A percentile compares a stretch with the other conserved stretches of the same genome.
These are phyloP conservation scores for Cladophialophora chaetospira DNA, from an alignment of 2,329 filamentous ascomycete species.

Conservation along the genomic window DNA sequence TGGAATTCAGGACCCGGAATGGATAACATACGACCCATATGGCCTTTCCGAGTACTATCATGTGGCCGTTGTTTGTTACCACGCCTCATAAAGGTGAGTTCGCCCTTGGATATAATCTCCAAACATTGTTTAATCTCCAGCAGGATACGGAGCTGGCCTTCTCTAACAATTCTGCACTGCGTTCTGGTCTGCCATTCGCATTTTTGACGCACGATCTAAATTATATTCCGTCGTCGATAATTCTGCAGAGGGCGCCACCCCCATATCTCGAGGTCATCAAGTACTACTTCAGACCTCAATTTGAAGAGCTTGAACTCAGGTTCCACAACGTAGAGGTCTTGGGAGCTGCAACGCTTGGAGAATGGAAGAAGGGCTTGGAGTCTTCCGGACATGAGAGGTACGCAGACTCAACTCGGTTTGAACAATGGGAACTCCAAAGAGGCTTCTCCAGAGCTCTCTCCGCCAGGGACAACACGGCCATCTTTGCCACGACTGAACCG, in stretches of 20 bases:
- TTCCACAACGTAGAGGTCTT: slow-evolving; percentile 66
- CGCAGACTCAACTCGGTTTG: slow-evolving; percentile 69
- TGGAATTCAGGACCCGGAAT: slow-evolving; percentile 65
- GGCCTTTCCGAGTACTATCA: slow-evolving; percentile 68
- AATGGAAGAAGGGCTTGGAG: slow-evolving; percentile 77
- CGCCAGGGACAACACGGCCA: neutral
- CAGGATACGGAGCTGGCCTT: slow-evolving; percentile 72
- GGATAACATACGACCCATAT: slow-evolving; percentile 64
- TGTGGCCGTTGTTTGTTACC: slow-evolving; percentile 68
- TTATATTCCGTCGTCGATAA: slow-evolving; percentile 58
- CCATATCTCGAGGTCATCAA: slow-evolving; percentile 61
- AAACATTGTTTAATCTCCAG: slow-evolving; percentile 33
- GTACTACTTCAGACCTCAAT: slow-evolving; percentile 64
- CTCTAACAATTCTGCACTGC: slow-evolving; percentile 63
- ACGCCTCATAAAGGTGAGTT: slow-evolving; percentile 65
- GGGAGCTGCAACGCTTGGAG: slow-evolving; percentile 68
- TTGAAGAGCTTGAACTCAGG: slow-evolving; percentile 64
- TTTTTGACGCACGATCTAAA: slow-evolving; percentile 65
- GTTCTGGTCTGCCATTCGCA: slow-evolving; percentile 69
- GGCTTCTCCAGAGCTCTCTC: slow-evolving; percentile 31
- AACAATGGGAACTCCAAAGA: slow-evolving; percentile 65
- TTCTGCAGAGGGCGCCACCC: slow-evolving; percentile 55
- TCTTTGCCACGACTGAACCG: neutral
- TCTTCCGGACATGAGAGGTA: slow-evolving; percentile 62
- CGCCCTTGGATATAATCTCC: neutral